phyloP scores from a whole-genome alignment of 2,329 filamentous ascomycete species.

The Blumeriella jaapii region DNA sequence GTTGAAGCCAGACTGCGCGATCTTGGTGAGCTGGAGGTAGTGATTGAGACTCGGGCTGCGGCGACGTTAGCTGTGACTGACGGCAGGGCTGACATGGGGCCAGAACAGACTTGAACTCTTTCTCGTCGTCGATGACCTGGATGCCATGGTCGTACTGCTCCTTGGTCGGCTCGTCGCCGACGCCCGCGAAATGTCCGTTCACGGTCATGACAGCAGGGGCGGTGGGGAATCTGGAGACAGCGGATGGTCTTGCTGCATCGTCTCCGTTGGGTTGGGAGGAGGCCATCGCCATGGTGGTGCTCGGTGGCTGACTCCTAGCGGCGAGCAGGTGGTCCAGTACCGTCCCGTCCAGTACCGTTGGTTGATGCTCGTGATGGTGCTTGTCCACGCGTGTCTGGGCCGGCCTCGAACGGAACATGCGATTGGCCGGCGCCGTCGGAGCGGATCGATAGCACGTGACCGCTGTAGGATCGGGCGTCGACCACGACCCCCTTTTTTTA shows the following conservation, averaged over 20 bases:
- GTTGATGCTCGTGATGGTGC: too few relatives aligned
- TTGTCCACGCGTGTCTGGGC: too few relatives aligned
- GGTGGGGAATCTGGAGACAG: slow-evolving; percentile 23
- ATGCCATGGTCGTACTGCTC: slow-evolving; percentile 82
- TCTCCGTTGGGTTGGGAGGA: slow-evolving; percentile 18
- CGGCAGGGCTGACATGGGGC: neutral
- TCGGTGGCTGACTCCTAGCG: neutral
- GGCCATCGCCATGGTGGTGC: slow-evolving; percentile 19
- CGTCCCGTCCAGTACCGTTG: too few relatives aligned
- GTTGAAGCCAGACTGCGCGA: slow-evolving; percentile 89
- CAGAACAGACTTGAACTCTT: slow-evolving; percentile 88
- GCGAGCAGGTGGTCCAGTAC: too few relatives aligned
- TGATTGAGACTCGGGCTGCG: slow-evolving; percentile 62
- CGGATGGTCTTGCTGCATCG: slow-evolving; percentile 20
- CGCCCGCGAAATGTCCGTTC: slow-evolving; percentile 73
- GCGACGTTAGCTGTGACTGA: slow-evolving; percentile 9
- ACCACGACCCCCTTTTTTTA: too few relatives aligned
- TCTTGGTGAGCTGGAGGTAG: slow-evolving; percentile 69
- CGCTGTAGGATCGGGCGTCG: too few relatives aligned
- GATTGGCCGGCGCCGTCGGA: too few relatives aligned
- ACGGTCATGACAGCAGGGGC: slow-evolving; percentile 34
- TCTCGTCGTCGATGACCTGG: slow-evolving; percentile 93
- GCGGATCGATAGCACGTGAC: too few relatives aligned
- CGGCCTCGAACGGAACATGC: too few relatives aligned
- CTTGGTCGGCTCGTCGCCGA: slow-evolving; percentile 52